Evolutionary conservation across 106 monocot species (phyloP), one percentile per base, ranked within the genome.

Genomic region (Dendrobium huoshanense): DNA sequence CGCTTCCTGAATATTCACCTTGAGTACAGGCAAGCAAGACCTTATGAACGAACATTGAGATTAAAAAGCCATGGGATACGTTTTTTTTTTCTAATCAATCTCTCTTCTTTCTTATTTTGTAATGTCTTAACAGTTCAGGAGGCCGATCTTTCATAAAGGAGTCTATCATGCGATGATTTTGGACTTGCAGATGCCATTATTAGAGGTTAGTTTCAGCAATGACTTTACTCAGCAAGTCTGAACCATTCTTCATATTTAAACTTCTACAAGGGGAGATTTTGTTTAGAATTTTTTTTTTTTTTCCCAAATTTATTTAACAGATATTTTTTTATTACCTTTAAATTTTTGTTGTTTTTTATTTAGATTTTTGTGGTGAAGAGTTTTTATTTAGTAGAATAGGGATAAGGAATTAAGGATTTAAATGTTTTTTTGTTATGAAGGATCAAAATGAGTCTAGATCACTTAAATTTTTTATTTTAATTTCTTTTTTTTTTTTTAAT

Each of bases 1-100:
- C 85, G 99, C 31, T 99, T 95, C 75, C 55, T 99, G 82, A 95
- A 99, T 80, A 91, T 99, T 87, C 95, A 91, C 55, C 81, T 99
- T 18, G 93, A 93, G 54, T 99, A 89, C 84, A 80, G 87, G 99
- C 95, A 77, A 88, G 89, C 5, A 45, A 41, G 0, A 54, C 82
- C 54, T 37, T 33, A 22, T 70, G 0, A 31, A 31, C 16, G 0
- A 31, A 31, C 16, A 15, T 70, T 70, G 0, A 31, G 27, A 22
- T 29, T 29, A 33, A 37, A 37, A 5, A 64, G 0, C 9, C 22
- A 64, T 64, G 64, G 24, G 13, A 25, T 7, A 15, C 11, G n/a
- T n/a, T n/a, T 68, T 33, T 70, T 3, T 4, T 5, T 13, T 10
- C 3, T 5, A 37, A 10, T 33, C 15, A 15, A 33, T 33, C 33